A percentile compares a stretch with the other conserved stretches of the same genome.
These are phyloP conservation scores for Oryza meridionalis DNA, from an alignment of 176 grass and related monocot genomes.

Conservation along the genomic window DNA sequence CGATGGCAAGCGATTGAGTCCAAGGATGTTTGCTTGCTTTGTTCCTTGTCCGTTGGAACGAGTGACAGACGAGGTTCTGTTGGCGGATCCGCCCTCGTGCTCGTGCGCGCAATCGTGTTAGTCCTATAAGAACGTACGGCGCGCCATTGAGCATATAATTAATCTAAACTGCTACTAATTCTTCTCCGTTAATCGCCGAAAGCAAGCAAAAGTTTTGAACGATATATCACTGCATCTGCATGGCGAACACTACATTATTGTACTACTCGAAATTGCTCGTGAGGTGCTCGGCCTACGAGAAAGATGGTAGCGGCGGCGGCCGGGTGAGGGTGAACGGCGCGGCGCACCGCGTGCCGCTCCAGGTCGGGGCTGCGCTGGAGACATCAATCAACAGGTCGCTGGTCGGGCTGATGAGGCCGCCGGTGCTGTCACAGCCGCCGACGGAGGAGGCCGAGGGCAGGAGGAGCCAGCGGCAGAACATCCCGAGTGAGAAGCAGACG, in stretches of 20 bases:
- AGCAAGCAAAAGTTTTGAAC: background rate
- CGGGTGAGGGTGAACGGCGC: constrained; percentile 52
- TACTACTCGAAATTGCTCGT: constrained; percentile 17
- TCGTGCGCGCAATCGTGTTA: background rate
- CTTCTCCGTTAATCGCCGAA: background rate
- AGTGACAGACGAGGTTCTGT: background rate
- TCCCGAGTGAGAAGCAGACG: constrained; percentile 63
- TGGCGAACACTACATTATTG: constrained; percentile 13
- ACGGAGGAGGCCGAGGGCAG: background rate
- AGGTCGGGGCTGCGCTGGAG: constrained; percentile 35
- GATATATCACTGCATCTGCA: background rate
- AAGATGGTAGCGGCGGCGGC: background rate
- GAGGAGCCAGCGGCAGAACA: constrained; percentile 46
- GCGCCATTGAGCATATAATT: background rate
- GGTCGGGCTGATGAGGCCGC: constrained; percentile 32
- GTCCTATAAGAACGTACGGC: background rate
- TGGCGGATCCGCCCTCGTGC: constrained; percentile 26
- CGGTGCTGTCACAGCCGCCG: background rate
- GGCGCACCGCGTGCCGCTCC: constrained; percentile 26
- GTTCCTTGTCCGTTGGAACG: constrained; percentile 14
- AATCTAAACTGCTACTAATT: background rate
- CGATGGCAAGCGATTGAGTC: constrained; percentile 33
- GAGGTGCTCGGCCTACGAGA: constrained; percentile 36
- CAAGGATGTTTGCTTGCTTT: constrained; percentile 25
- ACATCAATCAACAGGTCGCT: constrained; percentile 37